Base-by-base conservation (phyloP, 257 asterid species). In the Mentha longifolia region DNA sequence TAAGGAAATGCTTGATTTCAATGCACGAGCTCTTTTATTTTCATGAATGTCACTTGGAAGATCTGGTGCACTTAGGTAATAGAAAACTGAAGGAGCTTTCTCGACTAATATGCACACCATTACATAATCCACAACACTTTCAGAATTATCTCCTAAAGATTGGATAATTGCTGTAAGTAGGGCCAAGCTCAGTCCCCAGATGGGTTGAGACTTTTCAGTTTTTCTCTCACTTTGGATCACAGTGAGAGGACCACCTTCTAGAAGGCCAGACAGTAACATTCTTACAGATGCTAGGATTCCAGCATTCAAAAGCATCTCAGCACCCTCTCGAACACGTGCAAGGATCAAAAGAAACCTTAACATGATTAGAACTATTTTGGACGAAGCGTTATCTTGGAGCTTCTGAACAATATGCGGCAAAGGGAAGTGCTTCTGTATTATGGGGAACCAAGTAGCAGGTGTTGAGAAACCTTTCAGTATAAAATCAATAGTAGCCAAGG, bases 151-250 rank as follows among this genome's bases (percentile, higher is more conserved):
- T 33, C 96, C 97, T 37, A 88, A 68, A 70, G 97, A 87, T 77
- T 85, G 96, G 77, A 95, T 82, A 82, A 88, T 73, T 49, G 99
- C 87, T 52, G 98, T 85, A 56, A 88, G 86, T 52, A 95, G 80
- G 61, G 99, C 96, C 81, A 95, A 77, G 82, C 95, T 74, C 82
- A 92, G 95, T 64, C 99, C 99, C 97, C 96, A 95, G 43, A 89
- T 78, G 73, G 84, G 77, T 66, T 77, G 81, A 70, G 89, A 82
- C 80, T 77, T 89, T 70, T 78, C 92, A 56, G 70, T 80, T 62
- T 70, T 80, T 55, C 79, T 74, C 75, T 84, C 92, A 60, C 75
- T 75, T 58, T 80, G 84, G 77, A 82, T 77, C 66, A 72, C 79
- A 22, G 86, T 73, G 71, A 74, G 73, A 72, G 83, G 80, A 82